Evolutionary conservation across 2,329 filamentous ascomycete species (phyloP).

Genomic region (Eutypella sp.): DNA sequence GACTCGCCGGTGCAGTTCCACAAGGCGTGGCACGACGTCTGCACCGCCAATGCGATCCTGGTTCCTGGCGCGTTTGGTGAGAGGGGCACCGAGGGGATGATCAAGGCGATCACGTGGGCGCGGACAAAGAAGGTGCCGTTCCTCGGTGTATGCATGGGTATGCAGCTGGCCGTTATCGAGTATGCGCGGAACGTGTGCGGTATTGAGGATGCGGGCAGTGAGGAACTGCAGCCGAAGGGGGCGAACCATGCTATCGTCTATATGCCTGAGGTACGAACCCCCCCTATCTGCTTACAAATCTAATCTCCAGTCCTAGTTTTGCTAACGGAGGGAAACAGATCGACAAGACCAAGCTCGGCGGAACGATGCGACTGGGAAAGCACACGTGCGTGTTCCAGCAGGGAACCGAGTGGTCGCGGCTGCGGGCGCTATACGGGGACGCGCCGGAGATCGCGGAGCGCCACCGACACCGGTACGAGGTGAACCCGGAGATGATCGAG

Average conservation of each 20-base stretch:
- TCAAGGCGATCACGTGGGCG: constrained; percentile 80
- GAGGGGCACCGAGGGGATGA: constrained; percentile 86
- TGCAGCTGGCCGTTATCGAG: constrained; percentile 92
- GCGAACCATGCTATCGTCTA: constrained; percentile 72
- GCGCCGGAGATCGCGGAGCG: constrained; percentile 59
- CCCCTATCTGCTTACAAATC: too few relatives aligned
- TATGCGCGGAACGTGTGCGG: constrained; percentile 72
- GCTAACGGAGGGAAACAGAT: too few relatives aligned
- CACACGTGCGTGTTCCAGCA: constrained; percentile 71
- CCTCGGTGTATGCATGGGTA: constrained; percentile 85
- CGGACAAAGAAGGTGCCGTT: constrained; percentile 76
- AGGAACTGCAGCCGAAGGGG: constrained; percentile 52
- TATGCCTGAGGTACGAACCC: constrained; percentile 91
- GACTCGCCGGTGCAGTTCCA: constrained; percentile 69
- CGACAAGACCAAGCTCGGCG: constrained; percentile 65
- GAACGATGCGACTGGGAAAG: constrained; percentile 80
- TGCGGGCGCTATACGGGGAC: constrained; percentile 68
- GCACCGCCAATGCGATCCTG: constrained; percentile 62
- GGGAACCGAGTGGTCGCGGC: constrained; percentile 70
- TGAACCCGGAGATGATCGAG: constrained; percentile 75
- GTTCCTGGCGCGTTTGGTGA: constrained; percentile 76
- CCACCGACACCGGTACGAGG: constrained; percentile 86
- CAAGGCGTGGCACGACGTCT: constrained; percentile 78
- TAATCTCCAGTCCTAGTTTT: too few relatives aligned
- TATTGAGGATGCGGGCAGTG: constrained; percentile 50